Percentiles rank a stretch among this genome's conserved stretches.
phyloP scores from a whole-genome alignment of 306 rosid species.

The Prunus mongolica region DNA sequence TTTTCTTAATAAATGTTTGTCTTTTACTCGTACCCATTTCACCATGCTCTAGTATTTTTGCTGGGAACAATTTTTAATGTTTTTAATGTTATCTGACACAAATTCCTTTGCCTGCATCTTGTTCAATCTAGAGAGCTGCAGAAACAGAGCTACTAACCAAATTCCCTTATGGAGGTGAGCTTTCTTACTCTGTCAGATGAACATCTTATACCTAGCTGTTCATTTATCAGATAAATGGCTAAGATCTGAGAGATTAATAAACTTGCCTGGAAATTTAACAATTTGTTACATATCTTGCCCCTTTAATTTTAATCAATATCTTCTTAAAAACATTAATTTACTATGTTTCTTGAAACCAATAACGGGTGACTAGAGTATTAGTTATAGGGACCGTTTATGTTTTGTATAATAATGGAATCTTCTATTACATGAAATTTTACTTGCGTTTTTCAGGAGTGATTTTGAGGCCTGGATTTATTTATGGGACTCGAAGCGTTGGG shows the following conservation, averaged over 20 bases:
- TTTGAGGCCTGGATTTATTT: conserved; percentile 91
- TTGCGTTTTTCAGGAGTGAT: conserved; percentile 71
- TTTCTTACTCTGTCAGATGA: conserved; percentile 8
- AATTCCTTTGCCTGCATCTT: conserved; percentile 12
- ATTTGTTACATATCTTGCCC: not conserved
- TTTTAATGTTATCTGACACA: conserved; percentile 13
- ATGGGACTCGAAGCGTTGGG: conserved; percentile 89
- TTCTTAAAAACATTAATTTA: not conserved
- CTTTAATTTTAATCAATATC: not conserved
- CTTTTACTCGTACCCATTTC: not conserved
- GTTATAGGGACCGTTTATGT: not conserved
- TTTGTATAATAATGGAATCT: not conserved
- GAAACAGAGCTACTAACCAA: conserved; percentile 74
- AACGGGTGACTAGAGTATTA: not conserved
- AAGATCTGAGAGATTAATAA: not conserved
- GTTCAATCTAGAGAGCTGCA: conserved; percentile 72
- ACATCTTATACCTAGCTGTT: not conserved
- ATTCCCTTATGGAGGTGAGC: conserved; percentile 79
- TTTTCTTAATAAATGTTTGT: not conserved
- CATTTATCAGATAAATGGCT: not conserved
- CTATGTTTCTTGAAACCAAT: not conserved
- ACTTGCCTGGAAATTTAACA: not conserved
- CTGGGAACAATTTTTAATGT: not conserved
- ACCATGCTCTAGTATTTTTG: not conserved
- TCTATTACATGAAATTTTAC: not conserved